Evolutionary conservation across 2,329 filamentous ascomycete species (phyloP), one percentile per base, ranked within the genome.

Genomic region (Sporothrix pallida): DNA sequence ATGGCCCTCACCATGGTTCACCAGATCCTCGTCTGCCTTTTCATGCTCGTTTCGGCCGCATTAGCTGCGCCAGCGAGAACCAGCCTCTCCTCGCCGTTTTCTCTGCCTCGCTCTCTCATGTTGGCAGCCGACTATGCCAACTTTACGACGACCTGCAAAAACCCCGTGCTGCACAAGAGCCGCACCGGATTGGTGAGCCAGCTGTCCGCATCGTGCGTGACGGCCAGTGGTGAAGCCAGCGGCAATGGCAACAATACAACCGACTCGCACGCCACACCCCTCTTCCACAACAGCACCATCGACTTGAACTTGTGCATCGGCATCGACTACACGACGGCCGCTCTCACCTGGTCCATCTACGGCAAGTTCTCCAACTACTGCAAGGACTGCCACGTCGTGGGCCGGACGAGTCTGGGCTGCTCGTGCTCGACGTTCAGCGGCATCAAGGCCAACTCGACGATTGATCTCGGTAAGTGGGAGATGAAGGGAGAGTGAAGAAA

Each of bases 251-350:
- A n/a, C 37, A 46, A 44, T 9, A 44, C 17, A 15, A 44, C 37
- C 2, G 58, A 65, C 10, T 46, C 9, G 1, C 15, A 44, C 31
- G 31, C 8, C 31, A 58, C 52, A n/a, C 31, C n/a, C 2, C 37
- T 48, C n/a, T 48, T 60, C 9, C 73, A 74, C 68, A 62, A 65
- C 44, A 71, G 74, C 23, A 68, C 72, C 2, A 72, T 78, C 15
- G 76, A 78, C 50, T 70, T 78, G 17, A 76, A 77, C 60, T 72
- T 76, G 1, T 78, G 77, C 17, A 13, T 78, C 0, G 76, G 77
- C 26, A 72, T 78, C 62, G 62, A 77, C 68, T 65, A 75, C 48
- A 44, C 26, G 0, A 72, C 67, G 4, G 75, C 60, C 0, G n/a
- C 13, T 0, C 72, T 78, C 5, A 42, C 3, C 1, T 78, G 77